Base-by-base conservation (phyloP, 2,329 filamentous ascomycete species). In the Colletotrichum scovillei region DNA sequence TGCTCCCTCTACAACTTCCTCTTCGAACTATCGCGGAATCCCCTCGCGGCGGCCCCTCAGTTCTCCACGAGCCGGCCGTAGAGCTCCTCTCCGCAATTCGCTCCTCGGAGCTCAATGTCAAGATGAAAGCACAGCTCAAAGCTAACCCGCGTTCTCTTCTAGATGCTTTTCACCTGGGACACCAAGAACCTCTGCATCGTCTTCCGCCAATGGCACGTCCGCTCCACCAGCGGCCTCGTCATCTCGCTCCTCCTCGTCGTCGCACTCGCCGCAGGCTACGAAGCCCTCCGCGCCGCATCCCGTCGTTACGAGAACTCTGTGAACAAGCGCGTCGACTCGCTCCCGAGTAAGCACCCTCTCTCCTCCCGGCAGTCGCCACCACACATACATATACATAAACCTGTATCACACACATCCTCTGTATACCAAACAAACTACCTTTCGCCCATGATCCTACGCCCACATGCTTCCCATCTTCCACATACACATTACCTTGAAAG, bases 161-260 rank as follows among this genome's bases (percentile, higher is more conserved):
- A 98, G 95, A 98, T 98, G 96, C 91, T 98, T 77, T 99, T 99
- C 87, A 98, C 95, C 74, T 99, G 96, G 96, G 91, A 95, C 82
- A 96, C 95, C 3, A 90, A 88, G 69, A 93, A 98, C 85, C 94
- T 99, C 76, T 99, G 97, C 89, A 97, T 99, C 83, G 91, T 99
- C 83, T 99, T 98, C 88, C 89, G 89, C 78, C 91, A 92, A 84
- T 99, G 97, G 97, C 95, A 94, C 84, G 86, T 99, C 82, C 92
- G 89, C 75, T 92, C 92, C 74, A 92, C 92, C 3, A 79, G 90
- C 65, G 93, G 93, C 42, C 92, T 99, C 71, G 79, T 98, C 81
- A 82, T 95, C 79, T 98, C 96, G 32, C 92, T 99, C 74, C 78
- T 97, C 77, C 94, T 91, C 77, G 92, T 99, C 78, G 90, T 97